Conservation (phyloP, 495 filamentous ascomycete species). For the Sordaria brevicollis region DNA sequence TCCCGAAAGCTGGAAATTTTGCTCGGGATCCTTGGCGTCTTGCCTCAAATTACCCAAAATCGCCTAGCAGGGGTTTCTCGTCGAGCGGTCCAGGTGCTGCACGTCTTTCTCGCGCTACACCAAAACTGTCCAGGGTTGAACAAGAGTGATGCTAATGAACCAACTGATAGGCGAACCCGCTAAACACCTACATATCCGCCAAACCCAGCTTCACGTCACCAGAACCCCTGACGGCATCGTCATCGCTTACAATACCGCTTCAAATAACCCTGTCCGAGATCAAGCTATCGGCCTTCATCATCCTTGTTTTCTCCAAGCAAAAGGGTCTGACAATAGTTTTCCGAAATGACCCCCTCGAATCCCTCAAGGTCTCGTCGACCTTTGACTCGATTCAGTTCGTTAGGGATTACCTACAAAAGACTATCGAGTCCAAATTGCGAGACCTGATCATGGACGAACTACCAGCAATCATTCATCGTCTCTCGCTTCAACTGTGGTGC, state of each 20-base stretch:
- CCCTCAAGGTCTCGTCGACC: constrained; percentile 94
- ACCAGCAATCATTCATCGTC: constrained; percentile 86
- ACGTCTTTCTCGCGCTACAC: constrained; percentile 9
- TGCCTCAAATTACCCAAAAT: constrained; percentile 14
- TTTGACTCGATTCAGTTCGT: constrained; percentile 99
- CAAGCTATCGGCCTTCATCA: constrained; percentile 93
- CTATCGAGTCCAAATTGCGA: constrained; percentile 89
- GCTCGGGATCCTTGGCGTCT: constrained; percentile 17
- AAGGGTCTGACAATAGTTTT: constrained; percentile 96
- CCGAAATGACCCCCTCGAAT: constrained; percentile 94
- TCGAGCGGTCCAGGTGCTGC: constrained; percentile 5
- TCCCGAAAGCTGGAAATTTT: not conserved
- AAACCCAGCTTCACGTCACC: constrained; percentile 89
- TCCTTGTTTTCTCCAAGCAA: constrained; percentile 91
- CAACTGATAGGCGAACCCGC: constrained; percentile 66
- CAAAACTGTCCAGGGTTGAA: constrained; percentile 11
- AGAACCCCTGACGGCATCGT: constrained; percentile 82
- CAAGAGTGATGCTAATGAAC: constrained; percentile 35
- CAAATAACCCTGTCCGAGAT: constrained; percentile 96
- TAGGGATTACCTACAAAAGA: constrained; percentile 90
- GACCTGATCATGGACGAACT: constrained; percentile 95
- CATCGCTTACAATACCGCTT: constrained; percentile 87
- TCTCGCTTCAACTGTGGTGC: constrained; percentile 83
- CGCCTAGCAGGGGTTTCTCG: constrained; percentile 14
- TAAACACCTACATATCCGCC: constrained; percentile 89